Base-by-base conservation (phyloP, 1,284 basidiomycete genomes). In the Mycosarcoma mackinlayi region DNA sequence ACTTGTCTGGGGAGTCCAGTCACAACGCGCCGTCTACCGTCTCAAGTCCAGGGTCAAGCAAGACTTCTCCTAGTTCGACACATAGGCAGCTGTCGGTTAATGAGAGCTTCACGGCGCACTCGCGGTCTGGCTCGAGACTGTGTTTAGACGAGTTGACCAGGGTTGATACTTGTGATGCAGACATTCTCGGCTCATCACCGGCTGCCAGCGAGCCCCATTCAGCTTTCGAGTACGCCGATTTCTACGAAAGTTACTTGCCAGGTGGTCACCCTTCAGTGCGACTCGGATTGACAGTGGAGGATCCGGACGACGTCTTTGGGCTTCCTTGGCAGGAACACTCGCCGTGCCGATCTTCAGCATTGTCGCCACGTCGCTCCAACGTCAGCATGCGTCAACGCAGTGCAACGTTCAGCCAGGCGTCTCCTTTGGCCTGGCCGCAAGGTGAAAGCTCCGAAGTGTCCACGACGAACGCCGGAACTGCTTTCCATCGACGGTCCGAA, bases 161-260 rank as follows among this genome's bases (percentile, higher is more conserved):
- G 16, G 40, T 19, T 16, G 27, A 33, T 8, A 2, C 7, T 7
- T 35, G 21, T 21, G 45, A 54, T 6, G 4, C 21, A 6, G 46
- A 37, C 16, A 24, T 23, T 6, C 16, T 48, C 6, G 38, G 39
- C 11, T 46, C 63, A 9, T 60, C 63, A 4, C 63, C 56, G 9
- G 56, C 23, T 13, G 18, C 30, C 10, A 52, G 56, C 37, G 56
- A 59, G 31, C 37, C 56, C 0, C 56, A 66, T 21, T 44, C 52
- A 2, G 63, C 63, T 1, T 66, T 66, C 33, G 63, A 66, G n/a
- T 60, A 66, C 35, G 48, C 52, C 19, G 62, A 59, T n/a, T 59
- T 41, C 42, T 59, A 50, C 37, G 56, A 51, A 1, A 37, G 35
- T 30, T 59, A 56, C 14, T 13, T 51, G 16, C 37, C 51, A 13